A percentile compares a stretch with the other conserved stretches of the same genome.
These are phyloP conservation scores for Nelumbo lutea DNA, from an alignment of 164 flowering plant species.

Conservation along the genomic window DNA sequence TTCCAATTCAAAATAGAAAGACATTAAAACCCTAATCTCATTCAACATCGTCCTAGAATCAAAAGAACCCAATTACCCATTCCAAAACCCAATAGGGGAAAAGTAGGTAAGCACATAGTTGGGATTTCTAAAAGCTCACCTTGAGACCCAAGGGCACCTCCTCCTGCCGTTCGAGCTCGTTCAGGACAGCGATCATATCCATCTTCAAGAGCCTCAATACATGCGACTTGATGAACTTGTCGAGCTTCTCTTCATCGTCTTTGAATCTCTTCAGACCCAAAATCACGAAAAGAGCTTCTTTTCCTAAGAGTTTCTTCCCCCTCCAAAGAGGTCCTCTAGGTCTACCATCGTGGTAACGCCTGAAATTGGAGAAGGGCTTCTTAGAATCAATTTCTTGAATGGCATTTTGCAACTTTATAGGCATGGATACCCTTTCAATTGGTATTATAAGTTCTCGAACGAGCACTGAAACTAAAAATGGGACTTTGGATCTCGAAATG, in stretches of 20 bases:
- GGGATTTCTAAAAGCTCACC: conserved; percentile 29
- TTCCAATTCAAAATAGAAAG: neutral
- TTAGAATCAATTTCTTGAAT: neutral
- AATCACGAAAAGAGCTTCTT: conserved; percentile 81
- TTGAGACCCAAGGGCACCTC: conserved; percentile 61
- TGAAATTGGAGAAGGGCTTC: conserved; percentile 3
- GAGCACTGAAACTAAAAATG: conserved; percentile 18
- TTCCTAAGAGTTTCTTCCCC: conserved; percentile 79
- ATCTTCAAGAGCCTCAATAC: conserved; percentile 73
- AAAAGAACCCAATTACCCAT: neutral
- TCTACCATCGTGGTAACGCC: conserved; percentile 71
- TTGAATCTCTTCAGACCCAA: conserved; percentile 71
- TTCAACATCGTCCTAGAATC: neutral
- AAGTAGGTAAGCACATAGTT: neutral
- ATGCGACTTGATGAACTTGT: conserved; percentile 63
- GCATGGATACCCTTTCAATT: neutral
- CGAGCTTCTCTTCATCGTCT: conserved; percentile 64
- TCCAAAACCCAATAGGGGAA: neutral
- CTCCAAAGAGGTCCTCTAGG: conserved; percentile 94
- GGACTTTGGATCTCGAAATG: conserved; percentile 23
- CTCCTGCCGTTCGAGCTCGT: conserved; percentile 81
- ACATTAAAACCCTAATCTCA: neutral
- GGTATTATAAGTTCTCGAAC: conserved; percentile 18
- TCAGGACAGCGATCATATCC: conserved; percentile 77
- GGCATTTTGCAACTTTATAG: neutral